A percentile compares a stretch with the other conserved stretches of the same genome.
phyloP scores from a whole-genome alignment of 306 rosid genomes.

The Senna siamea region DNA sequence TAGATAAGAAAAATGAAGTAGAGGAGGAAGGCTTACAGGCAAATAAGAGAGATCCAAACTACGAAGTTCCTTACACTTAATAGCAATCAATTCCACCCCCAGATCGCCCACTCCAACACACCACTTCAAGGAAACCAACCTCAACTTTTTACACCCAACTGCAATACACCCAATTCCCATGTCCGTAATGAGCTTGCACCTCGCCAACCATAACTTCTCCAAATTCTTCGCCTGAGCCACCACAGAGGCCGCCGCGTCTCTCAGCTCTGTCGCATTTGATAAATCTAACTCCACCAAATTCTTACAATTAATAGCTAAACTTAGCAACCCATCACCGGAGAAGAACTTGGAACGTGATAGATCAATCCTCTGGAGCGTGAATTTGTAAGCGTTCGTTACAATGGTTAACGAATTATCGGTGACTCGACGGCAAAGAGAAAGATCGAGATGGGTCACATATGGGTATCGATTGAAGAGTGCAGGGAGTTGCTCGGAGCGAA shows the following conservation, averaged over 20 bases:
- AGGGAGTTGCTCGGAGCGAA: slow-evolving; percentile 68
- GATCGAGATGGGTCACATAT: slow-evolving; percentile 50
- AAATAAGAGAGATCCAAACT: slow-evolving; percentile 85
- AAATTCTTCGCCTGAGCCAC: slow-evolving; percentile 74
- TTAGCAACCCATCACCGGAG: slow-evolving; percentile 58
- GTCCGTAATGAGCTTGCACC: slow-evolving; percentile 82
- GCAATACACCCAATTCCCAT: slow-evolving; percentile 95
- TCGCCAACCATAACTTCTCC: slow-evolving; percentile 70
- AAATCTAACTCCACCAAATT: slow-evolving; percentile 76
- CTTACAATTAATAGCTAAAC: slow-evolving; percentile 49
- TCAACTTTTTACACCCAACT: slow-evolving; percentile 82
- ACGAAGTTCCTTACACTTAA: slow-evolving; percentile 75
- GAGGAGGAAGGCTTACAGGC: slow-evolving; percentile 54
- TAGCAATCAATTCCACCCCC: slow-evolving; percentile 84
- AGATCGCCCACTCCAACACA: slow-evolving; percentile 81
- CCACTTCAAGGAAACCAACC: slow-evolving; percentile 77
- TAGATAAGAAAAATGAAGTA: not conserved
- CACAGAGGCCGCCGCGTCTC: slow-evolving; percentile 64
- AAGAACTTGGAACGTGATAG: slow-evolving; percentile 76
- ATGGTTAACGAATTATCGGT: slow-evolving; percentile 44
- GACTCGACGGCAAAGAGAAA: slow-evolving; percentile 78
- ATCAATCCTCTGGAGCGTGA: slow-evolving; percentile 58
- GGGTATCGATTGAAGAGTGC: slow-evolving; percentile 57
- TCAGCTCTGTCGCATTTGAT: slow-evolving; percentile 79
- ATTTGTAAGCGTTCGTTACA: slow-evolving; percentile 51